Base-by-base conservation (phyloP, 176 grass and related monocot genomes). In the Oryza glaberrima region DNA sequence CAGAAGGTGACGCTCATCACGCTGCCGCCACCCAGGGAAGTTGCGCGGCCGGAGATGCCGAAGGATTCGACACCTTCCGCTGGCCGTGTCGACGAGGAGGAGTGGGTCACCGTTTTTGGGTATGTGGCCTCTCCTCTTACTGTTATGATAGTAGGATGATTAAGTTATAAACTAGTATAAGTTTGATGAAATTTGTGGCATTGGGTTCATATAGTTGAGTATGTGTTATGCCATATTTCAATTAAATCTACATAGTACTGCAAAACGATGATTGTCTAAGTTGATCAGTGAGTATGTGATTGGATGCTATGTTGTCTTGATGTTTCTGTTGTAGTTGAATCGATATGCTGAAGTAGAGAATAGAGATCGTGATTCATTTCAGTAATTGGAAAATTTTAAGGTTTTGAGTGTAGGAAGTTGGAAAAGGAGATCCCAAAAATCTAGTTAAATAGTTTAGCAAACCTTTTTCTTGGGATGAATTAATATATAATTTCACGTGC, bases 51-150 rank as follows among this genome's bases (percentile, higher is more conserved):
- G 1, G 94, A 96, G 81, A 85, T 93, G 72, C 86, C 85, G 0
- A 91, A 80, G 78, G 81, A 91, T 63, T 88, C 86, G 67, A 73
- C 79, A 51, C 84, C 86, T 10, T 34, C 85, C 6, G 49, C 90
- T 56, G 84, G 81, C 12, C 77, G 80, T n/a, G 76, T 96, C 56
- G 89, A 96, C 56, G 94, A 96, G 38, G 94, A 93, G 77, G 94
- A 93, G 43, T 96, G 94, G 94, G 81, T 96, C 80, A 96, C 94
- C 28, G 84, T 96, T 76, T 96, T 91, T 56, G 94, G 91, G 94
- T 96, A 93, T 70, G 88, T 86, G 11, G 7, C 6, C 7, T 86
- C 44, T 14, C 9, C 30, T 28, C 35, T 22, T 84, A 23, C 41
- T 77, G 15, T 56, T 58, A 76, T 11, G 1, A 64, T 75, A 9